Base-by-base conservation (phyloP, 805 yeast genomes). In the Sugiyamaella chiloensis region DNA sequence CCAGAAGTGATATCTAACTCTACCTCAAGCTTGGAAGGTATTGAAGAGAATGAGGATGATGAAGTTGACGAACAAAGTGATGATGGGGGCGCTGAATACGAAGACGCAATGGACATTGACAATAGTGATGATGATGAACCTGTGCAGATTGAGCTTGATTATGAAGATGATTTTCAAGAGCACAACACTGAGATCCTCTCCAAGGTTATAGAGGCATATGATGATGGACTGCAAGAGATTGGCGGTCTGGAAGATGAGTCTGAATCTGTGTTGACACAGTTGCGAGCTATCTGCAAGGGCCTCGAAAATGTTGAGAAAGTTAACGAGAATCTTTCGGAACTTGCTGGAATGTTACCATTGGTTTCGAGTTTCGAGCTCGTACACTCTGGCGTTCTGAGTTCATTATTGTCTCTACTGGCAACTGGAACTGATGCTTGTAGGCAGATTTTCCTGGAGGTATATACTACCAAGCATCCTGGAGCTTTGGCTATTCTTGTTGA, bases 321-420 rank as follows among this genome's bases (percentile, higher is more conserved):
- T 8, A 44, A 19, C 3, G 29, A 36, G 29, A 19, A 44, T 21
- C 24, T 52, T 14, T 8, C 26, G 2, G 36, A 48, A 17, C 42
- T 55, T 12, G 30, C 55, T 2, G 31, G 30, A 8, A 26, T 49
- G 5, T 39, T 56, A 5, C 29, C 54, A 2, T 45, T 51, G 2
- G 67, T 85, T 4, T 86, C 96, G 0, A 82, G 90, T 50, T 87
- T 81, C 66, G 96, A 88, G 60, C 68, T 89, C 27, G 72, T 81
- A 4, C 74, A 84, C 2, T 84, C 89, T 1, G 89, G 89, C 0
- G 62, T 86, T 5, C 71, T 84, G 5, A 69, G 70, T 4, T 57
- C 70, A 0, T 60, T 84, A 24, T 65, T 37, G 58, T 60, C 20
- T 42, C 52, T 14, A 47, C 63, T 40, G 12, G 32, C 27, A 8